Conservation (phyloP, 148 eudicot genomes). For the Nyssa sinensis region DNA sequence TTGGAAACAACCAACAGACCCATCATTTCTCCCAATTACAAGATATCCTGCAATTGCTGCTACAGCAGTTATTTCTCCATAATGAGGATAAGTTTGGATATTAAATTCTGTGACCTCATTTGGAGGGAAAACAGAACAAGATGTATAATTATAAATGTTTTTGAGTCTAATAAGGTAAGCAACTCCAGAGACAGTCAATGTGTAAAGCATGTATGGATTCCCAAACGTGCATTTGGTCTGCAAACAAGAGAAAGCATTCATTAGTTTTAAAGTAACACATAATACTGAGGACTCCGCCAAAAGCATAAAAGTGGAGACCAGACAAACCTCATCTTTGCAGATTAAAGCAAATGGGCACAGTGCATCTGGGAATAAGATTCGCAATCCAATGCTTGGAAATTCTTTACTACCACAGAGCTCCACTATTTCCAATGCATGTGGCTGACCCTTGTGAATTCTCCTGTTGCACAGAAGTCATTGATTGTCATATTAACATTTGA, state of each 20-base stretch:
- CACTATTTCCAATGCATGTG: conserved; percentile 61
- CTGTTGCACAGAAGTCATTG: conserved; percentile 35
- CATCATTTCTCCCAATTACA: conserved; percentile 82
- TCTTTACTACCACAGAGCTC: conserved; percentile 60
- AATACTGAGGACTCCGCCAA: background rate
- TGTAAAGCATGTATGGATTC: conserved; percentile 62
- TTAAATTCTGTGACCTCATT: conserved; percentile 56
- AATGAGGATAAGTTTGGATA: conserved; percentile 44
- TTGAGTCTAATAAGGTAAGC: conserved; percentile 62
- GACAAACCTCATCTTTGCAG: conserved; percentile 67
- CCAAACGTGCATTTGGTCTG: conserved; percentile 53
- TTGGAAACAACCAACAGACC: conserved; percentile 68
- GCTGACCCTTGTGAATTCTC: conserved; percentile 59
- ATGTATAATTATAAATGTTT: conserved; percentile 46
- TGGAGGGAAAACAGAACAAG: conserved; percentile 49
- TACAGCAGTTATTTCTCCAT: conserved; percentile 59
- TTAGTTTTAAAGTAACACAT: background rate
- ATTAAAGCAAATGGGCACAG: conserved; percentile 73
- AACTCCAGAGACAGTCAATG: conserved; percentile 67
- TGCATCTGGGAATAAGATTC: conserved; percentile 58
- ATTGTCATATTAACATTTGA: background rate
- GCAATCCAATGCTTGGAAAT: conserved; percentile 60
- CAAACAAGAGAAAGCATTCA: conserved; percentile 9
- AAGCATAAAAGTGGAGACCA: background rate
- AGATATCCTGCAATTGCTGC: conserved; percentile 67